A percentile compares a stretch with the other conserved stretches of the same genome.
phyloP scores from a whole-genome alignment of 2,329 filamentous ascomycete species.

The Penicillium italicum region DNA sequence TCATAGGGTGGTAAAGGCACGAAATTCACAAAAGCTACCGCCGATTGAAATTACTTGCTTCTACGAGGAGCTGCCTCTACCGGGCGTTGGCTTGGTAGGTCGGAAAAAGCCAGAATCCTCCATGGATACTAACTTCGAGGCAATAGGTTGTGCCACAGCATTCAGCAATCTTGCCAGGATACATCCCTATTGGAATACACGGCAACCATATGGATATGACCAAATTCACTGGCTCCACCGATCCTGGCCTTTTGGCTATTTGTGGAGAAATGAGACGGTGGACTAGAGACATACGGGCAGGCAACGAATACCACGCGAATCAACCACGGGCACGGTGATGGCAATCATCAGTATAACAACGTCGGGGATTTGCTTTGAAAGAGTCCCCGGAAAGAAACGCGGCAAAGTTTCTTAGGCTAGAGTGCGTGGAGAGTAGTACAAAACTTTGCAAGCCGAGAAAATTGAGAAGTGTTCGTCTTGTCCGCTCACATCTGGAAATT shows the following conservation, averaged over 20 bases:
- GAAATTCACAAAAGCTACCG: background rate
- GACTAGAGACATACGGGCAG: background rate
- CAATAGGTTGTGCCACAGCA: background rate
- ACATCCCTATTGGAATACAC: background rate
- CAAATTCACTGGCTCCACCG: background rate
- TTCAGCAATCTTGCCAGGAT: background rate
- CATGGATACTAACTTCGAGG: background rate
- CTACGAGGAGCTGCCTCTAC: background rate
- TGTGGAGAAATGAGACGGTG: background rate
- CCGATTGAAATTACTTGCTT: background rate
- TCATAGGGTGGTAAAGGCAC: background rate
- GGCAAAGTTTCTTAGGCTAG: too few relatives aligned
- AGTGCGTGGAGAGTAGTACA: background rate
- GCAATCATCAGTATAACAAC: background rate
- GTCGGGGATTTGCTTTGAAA: too few relatives aligned
- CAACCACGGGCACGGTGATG: background rate
- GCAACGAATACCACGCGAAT: background rate
- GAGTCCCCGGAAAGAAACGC: too few relatives aligned
- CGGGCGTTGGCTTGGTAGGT: background rate
- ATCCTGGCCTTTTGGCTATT: background rate
- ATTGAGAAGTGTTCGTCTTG: background rate
- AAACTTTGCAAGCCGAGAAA: background rate
- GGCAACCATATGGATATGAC: background rate
- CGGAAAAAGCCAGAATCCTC: background rate
- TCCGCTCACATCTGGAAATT: background rate